phyloP scores from a whole-genome alignment of 208 protist species.

The Tritrichomonas musculus region DNA sequence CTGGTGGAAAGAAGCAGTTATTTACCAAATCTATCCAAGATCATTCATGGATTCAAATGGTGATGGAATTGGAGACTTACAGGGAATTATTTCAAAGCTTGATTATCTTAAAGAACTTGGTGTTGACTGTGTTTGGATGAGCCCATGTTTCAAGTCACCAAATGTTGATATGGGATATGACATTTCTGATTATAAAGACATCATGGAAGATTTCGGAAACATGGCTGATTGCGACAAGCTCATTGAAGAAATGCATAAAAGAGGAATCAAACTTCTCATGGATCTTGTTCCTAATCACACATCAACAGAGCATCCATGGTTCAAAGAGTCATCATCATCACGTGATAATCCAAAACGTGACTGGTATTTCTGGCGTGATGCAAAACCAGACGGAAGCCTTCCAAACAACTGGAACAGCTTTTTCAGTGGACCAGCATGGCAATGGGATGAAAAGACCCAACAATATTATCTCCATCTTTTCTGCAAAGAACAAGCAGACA shows the following conservation, averaged over 20 bases:
- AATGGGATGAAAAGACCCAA: not conserved
- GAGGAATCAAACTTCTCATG: not conserved
- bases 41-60: not conserved
- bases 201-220: not conserved
- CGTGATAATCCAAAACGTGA: no score
- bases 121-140: not conserved
- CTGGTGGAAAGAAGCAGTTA: not conserved
- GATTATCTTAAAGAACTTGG: not conserved
- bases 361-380: not conserved
- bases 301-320: not conserved
- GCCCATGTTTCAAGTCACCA: not conserved
- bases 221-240: not conserved
- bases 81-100: not conserved
- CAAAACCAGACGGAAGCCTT: not conserved
- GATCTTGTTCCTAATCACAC: not conserved
- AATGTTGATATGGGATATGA: not conserved
- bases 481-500: not conserved
- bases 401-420: not conserved
- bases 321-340: not conserved
- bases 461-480: not conserved
- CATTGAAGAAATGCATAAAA: not conserved
- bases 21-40: not conserved
- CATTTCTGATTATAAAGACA: not conserved
- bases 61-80: not conserved
- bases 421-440: not conserved